Conservation (phyloP, 2,329 filamentous ascomycete genomes). For the Basipetospora chlamydospora region DNA sequence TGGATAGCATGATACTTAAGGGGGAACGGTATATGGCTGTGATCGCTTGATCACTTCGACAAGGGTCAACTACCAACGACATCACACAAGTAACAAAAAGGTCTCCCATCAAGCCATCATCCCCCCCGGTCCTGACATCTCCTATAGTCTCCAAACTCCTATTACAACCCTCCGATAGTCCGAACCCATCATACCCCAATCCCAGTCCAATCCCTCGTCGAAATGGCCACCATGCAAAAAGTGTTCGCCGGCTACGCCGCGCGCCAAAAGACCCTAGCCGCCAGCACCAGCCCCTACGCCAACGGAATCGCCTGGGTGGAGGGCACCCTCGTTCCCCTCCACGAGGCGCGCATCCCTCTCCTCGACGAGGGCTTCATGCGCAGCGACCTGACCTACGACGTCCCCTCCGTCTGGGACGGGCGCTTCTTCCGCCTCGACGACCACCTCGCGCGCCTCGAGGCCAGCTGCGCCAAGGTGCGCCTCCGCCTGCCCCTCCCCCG, state of each 20-base stretch:
- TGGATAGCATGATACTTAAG: conserved; percentile 22
- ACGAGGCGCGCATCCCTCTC: conserved; percentile 32
- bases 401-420: conserved; percentile 35
- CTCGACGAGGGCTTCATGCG: conserved; percentile 37
- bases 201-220: too few relatives aligned
- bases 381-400: conserved; percentile 37
- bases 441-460: conserved; percentile 28
- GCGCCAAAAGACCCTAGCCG: conserved; percentile 14
- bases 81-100: background rate
- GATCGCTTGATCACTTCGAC: background rate
- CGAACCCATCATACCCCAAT: too few relatives aligned
- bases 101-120: background rate
- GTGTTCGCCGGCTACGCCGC: conserved; percentile 22
- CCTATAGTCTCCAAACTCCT: background rate
- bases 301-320: conserved; percentile 32
- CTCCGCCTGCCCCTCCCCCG: conserved; percentile 25
- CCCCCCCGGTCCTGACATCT: too few relatives aligned
- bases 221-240: conserved; percentile 28
- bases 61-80: background rate
- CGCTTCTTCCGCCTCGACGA: conserved; percentile 36
- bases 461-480: conserved; percentile 29
- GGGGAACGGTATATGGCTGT: background rate
- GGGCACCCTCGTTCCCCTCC: conserved; percentile 25
- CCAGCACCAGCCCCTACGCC: conserved; percentile 23
- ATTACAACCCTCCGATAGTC: too few relatives aligned